phyloP scores from a whole-genome alignment of 768 basidiomycete genomes.

The Pleurotus sapidus region DNA sequence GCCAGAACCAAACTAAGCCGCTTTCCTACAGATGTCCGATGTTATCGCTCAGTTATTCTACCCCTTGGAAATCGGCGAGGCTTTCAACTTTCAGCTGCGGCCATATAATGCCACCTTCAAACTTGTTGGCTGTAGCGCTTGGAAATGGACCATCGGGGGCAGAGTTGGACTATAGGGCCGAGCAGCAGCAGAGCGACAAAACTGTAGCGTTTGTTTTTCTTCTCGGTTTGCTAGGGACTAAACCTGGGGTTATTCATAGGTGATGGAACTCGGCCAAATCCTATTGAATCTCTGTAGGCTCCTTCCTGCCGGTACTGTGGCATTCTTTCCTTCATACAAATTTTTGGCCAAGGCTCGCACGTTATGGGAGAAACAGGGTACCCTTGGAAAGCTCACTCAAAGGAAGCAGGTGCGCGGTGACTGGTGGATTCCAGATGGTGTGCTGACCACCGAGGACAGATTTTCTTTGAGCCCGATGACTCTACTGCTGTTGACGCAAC shows the following conservation, averaged over 20 bases:
- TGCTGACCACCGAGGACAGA: conserved; percentile 34
- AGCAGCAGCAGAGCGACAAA: conserved; percentile 61
- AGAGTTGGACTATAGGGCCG: conserved; percentile 79
- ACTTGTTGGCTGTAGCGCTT: conserved; percentile 74
- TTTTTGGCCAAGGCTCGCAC: conserved; percentile 69
- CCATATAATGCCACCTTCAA: conserved; percentile 83
- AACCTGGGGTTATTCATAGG: conserved; percentile 32
- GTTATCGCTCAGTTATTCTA: conserved; percentile 80
- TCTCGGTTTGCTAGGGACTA: too few relatives aligned
- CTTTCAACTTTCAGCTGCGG: conserved; percentile 87
- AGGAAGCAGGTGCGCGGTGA: conserved; percentile 68
- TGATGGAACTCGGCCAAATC: conserved; percentile 80
- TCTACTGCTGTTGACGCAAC: conserved; percentile 69
- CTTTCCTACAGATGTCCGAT: conserved; percentile 75
- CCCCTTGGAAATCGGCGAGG: conserved; percentile 53
- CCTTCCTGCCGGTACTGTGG: conserved; percentile 85
- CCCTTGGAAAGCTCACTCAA: conserved; percentile 54
- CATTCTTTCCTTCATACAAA: conserved; percentile 92
- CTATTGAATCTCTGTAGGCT: conserved; percentile 77
- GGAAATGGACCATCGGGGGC: conserved; percentile 71
- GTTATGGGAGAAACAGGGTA: conserved; percentile 61
- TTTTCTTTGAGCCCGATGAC: conserved; percentile 88
- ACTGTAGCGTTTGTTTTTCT: conserved; percentile 43
- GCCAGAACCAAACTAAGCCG: background rate
- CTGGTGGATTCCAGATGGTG: background rate